Evolutionary conservation across 371 early-diverging fungal genomes (phyloP).

Genomic region (Rhizopus arrhizus): DNA sequence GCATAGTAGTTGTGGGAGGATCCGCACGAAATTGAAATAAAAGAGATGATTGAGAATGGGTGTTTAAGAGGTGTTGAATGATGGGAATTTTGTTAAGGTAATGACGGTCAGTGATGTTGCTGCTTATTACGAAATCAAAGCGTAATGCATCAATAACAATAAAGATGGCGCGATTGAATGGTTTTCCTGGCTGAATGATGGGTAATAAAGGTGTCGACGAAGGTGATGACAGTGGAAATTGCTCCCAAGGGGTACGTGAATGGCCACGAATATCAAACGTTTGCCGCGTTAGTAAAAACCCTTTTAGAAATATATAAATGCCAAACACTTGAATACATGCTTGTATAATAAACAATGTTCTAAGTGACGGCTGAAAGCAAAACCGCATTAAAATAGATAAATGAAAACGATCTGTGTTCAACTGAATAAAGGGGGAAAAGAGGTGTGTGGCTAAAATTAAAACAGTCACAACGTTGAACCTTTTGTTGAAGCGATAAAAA

Average conservation of each 20-base stretch:
- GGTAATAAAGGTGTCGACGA: not conserved
- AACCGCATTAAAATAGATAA: slow-evolving; percentile 9
- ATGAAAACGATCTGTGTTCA: too few relatives aligned
- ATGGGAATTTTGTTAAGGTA: slow-evolving; percentile 81
- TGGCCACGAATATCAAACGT: slow-evolving; percentile 63
- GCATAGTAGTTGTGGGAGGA: slow-evolving; percentile 97
- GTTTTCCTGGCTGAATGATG: not conserved
- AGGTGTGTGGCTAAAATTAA: slow-evolving; percentile 1
- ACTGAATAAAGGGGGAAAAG: not conserved
- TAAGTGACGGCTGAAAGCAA: slow-evolving; percentile 10
- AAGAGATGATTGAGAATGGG: slow-evolving; percentile 65
- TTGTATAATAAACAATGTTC: slow-evolving; percentile 17
- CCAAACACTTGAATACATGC: slow-evolving; percentile 40
- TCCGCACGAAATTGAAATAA: slow-evolving; percentile 89
- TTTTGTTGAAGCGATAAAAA: not conserved
- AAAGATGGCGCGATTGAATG: slow-evolving; percentile 56
- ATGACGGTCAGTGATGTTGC: slow-evolving; percentile 35
- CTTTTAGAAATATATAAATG: slow-evolving; percentile 76
- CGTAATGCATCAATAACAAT: slow-evolving; percentile 92
- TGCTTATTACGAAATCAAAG: slow-evolving; percentile 66
- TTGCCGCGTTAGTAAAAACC: slow-evolving; percentile 82
- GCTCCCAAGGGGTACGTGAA: slow-evolving; percentile 36
- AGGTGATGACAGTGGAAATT: slow-evolving; percentile 29
- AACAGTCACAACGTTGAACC: not conserved
- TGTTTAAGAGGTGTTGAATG: slow-evolving; percentile 53